A percentile compares a stretch with the other conserved stretches of the same genome.
Conservation (phyloP, 1,284 basidiomycete species). For the Moniliella sp. region DNA sequence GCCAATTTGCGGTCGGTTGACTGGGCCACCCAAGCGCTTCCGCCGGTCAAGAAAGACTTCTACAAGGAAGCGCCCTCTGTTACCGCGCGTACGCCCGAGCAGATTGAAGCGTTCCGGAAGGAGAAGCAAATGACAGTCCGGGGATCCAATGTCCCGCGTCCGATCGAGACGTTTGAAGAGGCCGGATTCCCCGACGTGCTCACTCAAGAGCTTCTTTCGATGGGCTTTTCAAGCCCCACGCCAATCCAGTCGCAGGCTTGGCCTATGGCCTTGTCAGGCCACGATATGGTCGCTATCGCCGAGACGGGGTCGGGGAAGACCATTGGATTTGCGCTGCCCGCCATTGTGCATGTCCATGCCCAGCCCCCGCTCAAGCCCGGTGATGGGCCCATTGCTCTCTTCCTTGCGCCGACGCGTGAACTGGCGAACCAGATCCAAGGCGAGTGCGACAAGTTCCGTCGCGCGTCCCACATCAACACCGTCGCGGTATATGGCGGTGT, state of each 20-base stretch:
- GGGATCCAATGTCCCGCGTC: slow-evolving; percentile 67
- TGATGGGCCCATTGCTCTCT: slow-evolving; percentile 86
- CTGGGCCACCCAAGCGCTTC: neutral
- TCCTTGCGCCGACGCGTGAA: slow-evolving; percentile 94
- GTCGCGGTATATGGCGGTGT: slow-evolving; percentile 96
- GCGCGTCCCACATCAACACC: slow-evolving; percentile 87
- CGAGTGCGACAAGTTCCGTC: slow-evolving; percentile 92
- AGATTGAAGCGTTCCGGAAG: slow-evolving; percentile 66
- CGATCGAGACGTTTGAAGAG: slow-evolving; percentile 77
- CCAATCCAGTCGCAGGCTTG: slow-evolving; percentile 95
- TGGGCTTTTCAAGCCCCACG: slow-evolving; percentile 73
- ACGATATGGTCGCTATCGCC: slow-evolving; percentile 86
- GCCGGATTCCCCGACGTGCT: slow-evolving; percentile 88
- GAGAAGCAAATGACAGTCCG: slow-evolving; percentile 71
- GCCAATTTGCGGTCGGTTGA: slow-evolving; percentile 35
- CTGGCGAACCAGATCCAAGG: slow-evolving; percentile 97
- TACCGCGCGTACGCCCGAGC: slow-evolving; percentile 52
- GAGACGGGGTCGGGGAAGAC: slow-evolving; percentile 45
- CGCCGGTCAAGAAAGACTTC: slow-evolving; percentile 46
- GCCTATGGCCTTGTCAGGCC: slow-evolving; percentile 85
- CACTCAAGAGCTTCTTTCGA: slow-evolving; percentile 69
- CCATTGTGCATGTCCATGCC: slow-evolving; percentile 99
- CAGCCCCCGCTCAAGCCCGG: slow-evolving; percentile 80
- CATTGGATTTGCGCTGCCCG: slow-evolving; percentile 87
- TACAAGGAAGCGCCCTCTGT: slow-evolving; percentile 90